Base-by-base conservation (phyloP, 208 protist genomes). In the Wallacemonas collosoma region DNA sequence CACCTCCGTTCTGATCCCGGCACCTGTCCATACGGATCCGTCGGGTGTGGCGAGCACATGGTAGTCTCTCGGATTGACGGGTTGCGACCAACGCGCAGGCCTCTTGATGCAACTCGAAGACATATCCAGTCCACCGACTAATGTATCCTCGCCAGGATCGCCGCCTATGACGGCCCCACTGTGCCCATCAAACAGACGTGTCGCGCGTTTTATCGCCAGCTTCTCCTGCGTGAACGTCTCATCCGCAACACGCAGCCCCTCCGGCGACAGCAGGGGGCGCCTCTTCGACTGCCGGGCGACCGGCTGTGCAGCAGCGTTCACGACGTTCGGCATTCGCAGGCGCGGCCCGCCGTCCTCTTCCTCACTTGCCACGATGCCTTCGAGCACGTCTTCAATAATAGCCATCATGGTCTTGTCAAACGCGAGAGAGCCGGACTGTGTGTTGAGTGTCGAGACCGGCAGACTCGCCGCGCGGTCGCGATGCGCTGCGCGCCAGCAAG, bases 391-490 rank as follows among this genome's bases (percentile, higher is more conserved):
- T 67, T 92, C 91, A 17, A 93, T 77, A 57, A 95, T 55, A 45
- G 73, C 70, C 87, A 95, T 93, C 76, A 95, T 91, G 15, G 76
- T 74, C 4, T 56, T 64, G 79, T 95, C 88, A 69, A 95, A 95
- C 12, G 72, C 62, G 1, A 57, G 45, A 56, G 83, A 88, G 3
- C 81, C 82, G 1, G 88, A 94, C 73, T 95, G 91, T 8, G 83
- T 91, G 77, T 81, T 76, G 26, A 93, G 56, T 3, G 60, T 48
- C 11, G 60, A 4, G 7, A 44, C 12, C 8, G 60, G 60, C 5
- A 65, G n/a, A 4, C 41, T 9, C 2, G 12, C 17, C n/a, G 60
- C 60, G 12, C 60, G 60, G 3, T 6, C 40, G 4, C 2, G 60
- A 6, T 39, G 60, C 12, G 50, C 41, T 5, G 8, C 14, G 5